Evolutionary conservation across 139 green algal genomes (phyloP).

Genomic region (Chloropicon primus): DNA sequence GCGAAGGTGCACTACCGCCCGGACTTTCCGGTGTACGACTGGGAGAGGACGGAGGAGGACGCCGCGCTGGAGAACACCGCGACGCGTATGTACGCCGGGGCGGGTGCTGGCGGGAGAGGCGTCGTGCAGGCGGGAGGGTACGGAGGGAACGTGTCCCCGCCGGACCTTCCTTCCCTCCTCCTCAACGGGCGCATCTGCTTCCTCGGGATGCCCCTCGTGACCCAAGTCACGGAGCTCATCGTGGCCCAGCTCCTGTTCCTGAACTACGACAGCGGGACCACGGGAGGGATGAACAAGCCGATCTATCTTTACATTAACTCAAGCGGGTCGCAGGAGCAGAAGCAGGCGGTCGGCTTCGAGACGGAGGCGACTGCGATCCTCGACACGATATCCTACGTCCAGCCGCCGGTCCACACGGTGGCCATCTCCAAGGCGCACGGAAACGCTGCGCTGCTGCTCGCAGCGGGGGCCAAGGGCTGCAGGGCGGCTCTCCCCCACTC

Average conservation of each 20-base stretch:
- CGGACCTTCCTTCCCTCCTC: conserved; percentile 91
- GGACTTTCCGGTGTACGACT: neutral
- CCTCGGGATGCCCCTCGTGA: conserved; percentile 97
- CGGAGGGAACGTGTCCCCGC: conserved; percentile 31
- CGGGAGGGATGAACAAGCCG: conserved; percentile 35
- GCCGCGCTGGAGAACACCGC: neutral
- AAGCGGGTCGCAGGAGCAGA: conserved; percentile 39
- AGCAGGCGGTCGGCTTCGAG: conserved; percentile 67
- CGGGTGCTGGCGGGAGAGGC: neutral
- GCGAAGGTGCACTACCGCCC: neutral
- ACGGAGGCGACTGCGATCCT: conserved; percentile 84
- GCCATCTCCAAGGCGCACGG: conserved; percentile 74
- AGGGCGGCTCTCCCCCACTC: conserved; percentile 77
- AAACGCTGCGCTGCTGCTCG: conserved; percentile 84
- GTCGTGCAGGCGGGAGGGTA: neutral
- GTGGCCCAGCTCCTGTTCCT: conserved; percentile 94
- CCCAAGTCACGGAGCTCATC: conserved; percentile 95
- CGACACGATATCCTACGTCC: conserved; percentile 70
- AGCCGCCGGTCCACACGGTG: conserved; percentile 53
- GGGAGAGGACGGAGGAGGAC: neutral
- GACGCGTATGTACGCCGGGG: neutral
- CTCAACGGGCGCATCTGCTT: conserved; percentile 93
- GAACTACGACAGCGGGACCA: conserved; percentile 64
- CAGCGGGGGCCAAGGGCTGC: conserved; percentile 76
- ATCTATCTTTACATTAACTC: conserved; percentile 98